phyloP scores from a whole-genome alignment of 2,329 filamentous ascomycete species.

The Colletotrichum shisoi region DNA sequence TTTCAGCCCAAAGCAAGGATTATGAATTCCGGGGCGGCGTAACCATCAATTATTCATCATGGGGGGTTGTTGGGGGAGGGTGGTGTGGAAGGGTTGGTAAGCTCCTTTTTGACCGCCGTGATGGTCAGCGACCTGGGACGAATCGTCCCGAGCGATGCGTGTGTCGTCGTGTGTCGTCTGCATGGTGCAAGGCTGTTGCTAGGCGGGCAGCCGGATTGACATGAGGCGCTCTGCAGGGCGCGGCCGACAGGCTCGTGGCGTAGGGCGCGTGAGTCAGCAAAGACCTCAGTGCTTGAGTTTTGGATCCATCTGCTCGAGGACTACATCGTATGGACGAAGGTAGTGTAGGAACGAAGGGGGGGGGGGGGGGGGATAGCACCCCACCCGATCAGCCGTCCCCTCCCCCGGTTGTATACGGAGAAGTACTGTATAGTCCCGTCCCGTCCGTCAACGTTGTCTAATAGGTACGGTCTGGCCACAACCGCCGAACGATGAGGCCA shows the following conservation, averaged over 20 bases:
- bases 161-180: not conserved
- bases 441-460: too few relatives aligned
- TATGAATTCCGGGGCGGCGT: not conserved
- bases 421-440: not conserved
- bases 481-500: slow-evolving; percentile 11
- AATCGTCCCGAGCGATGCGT: slow-evolving; percentile 6
- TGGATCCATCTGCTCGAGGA: not conserved
- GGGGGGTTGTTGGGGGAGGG: too few relatives aligned
- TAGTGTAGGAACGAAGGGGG: slow-evolving; percentile 15
- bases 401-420: slow-evolving; percentile 14
- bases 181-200: not conserved
- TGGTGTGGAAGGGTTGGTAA: slow-evolving; percentile 10
- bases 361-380: not conserved
- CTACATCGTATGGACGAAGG: too few relatives aligned
- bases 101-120: not conserved
- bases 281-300: slow-evolving; percentile 2
- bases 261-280: slow-evolving; percentile 19
- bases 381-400: slow-evolving; percentile 15
- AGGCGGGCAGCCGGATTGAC: slow-evolving; percentile 7
- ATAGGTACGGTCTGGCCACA: not conserved
- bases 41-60: slow-evolving; percentile 4
- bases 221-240: slow-evolving; percentile 34
- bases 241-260: not conserved
- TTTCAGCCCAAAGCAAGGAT: slow-evolving; percentile 2
- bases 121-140: not conserved